Conservation (phyloP, 129 eudicot genomes). For the Logfia minima region DNA sequence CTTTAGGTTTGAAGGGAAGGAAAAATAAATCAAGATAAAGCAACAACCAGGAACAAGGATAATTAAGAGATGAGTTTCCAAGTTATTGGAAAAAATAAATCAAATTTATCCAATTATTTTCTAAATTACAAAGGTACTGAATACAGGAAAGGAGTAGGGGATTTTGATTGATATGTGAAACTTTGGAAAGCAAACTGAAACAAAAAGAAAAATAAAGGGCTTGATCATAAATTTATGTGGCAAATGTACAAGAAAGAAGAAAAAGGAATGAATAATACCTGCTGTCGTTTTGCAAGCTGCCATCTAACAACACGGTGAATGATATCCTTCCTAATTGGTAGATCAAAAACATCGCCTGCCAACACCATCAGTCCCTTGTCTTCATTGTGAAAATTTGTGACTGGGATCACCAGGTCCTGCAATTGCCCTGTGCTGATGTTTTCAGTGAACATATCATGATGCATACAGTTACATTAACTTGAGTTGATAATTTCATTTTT, state of each 20-base stretch:
- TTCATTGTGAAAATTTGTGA: conserved; percentile 75
- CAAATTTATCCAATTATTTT: neutral
- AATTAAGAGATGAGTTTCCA: neutral
- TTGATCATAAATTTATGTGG: neutral
- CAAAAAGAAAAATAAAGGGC: neutral
- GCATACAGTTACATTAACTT: conserved; percentile 10
- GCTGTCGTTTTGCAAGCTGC: conserved; percentile 98
- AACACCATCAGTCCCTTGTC: conserved; percentile 85
- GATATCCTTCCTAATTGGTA: conserved; percentile 91
- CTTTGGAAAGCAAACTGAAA: neutral
- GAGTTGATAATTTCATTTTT: neutral
- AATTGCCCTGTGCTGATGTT: conserved; percentile 48
- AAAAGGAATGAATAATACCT: conserved; percentile 43
- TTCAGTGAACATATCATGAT: conserved; percentile 4
- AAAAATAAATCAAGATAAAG: neutral
- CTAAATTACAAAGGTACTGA: neutral
- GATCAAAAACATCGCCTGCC: conserved; percentile 94
- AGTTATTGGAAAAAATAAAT: neutral
- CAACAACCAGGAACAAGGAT: neutral
- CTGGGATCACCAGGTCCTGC: conserved; percentile 83
- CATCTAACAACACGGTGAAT: conserved; percentile 96
- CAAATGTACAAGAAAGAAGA: neutral
- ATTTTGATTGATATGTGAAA: neutral
- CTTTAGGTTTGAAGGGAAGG: neutral
- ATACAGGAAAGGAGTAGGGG: neutral